These are phyloP conservation scores for Aphanomyces astaci DNA, from an alignment of 352 stramenopile species.

Conservation along the genomic window DNA sequence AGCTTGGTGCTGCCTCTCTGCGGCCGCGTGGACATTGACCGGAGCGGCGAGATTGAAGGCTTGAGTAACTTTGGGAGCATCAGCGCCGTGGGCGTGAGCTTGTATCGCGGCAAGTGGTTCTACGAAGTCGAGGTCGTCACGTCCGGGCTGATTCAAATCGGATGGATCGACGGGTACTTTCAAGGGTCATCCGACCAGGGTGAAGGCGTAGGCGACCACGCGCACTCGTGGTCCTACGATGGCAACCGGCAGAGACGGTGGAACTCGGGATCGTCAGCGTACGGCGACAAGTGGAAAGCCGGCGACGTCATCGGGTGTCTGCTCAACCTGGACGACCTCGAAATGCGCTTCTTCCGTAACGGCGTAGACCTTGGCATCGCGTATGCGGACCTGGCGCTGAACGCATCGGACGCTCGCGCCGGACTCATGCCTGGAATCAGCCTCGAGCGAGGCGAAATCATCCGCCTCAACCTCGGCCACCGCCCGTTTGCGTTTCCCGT, in stretches of 20 bases:
- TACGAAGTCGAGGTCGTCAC: conserved; percentile 90
- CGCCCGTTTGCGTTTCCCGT: conserved; percentile 69
- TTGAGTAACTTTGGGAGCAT: conserved; percentile 85
- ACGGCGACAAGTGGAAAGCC: conserved; percentile 86
- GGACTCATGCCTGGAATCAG: conserved; percentile 83
- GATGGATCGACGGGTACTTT: conserved; percentile 89
- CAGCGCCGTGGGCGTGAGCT: conserved; percentile 57
- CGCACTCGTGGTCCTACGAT: conserved; percentile 91
- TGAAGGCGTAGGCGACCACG: conserved; percentile 85
- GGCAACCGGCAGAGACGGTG: conserved; percentile 86
- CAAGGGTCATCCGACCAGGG: conserved; percentile 87
- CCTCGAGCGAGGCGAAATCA: conserved; percentile 79
- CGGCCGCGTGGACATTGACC: conserved; percentile 79
- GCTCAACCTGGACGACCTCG: conserved; percentile 64
- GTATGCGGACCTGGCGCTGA: conserved; percentile 60
- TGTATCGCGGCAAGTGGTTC: conserved; percentile 87
- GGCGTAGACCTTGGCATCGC: conserved; percentile 74
- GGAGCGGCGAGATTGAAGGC: conserved; percentile 76
- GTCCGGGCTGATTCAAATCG: conserved; percentile 88
- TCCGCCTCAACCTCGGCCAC: conserved; percentile 76
- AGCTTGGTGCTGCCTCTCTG: conserved; percentile 59
- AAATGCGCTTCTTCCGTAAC: conserved; percentile 87
- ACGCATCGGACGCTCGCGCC: conserved; percentile 36
- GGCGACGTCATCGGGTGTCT: conserved; percentile 88
- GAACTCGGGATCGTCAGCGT: conserved; percentile 84